Evolutionary conservation across 805 yeast species (phyloP), one percentile per base, ranked within the genome.

Genomic region (Lipomyces sp.): DNA sequence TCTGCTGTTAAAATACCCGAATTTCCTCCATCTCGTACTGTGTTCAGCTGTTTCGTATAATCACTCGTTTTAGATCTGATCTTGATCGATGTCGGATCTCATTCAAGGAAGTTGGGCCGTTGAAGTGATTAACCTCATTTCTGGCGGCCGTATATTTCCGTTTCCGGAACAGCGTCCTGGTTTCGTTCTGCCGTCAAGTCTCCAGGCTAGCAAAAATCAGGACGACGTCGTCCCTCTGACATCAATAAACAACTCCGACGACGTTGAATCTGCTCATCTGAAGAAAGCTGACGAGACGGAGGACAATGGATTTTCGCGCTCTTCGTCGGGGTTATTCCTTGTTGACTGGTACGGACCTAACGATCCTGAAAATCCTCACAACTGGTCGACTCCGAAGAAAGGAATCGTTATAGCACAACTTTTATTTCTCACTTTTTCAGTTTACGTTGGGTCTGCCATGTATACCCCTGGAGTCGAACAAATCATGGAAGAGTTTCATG

Each of bases 371-470:
- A 49, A 77, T 56, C 86, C 87, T 0, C 61, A 66, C 18, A 79
- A 79, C 61, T 82, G 86, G 86, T 70, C 81, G 0, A 26, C 61
- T 0, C 40, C 51, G 32, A 68, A 72, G 44, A 79, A 76, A 59
- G 34, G 63, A 2, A 41, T 75, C 28, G 68, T 76, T 35, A 63
- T 74, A 3, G 7, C 63, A 1, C 69, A 73, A 55, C 68, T 78
- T 13, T 68, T 76, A 55, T 53, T 78, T n/a, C 63, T 78, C 43
- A 74, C 83, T 2, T 65, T 74, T 11, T 66, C 80, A 3, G 76
- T 78, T 0, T 80, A 81, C 51, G 75, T 78, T 71, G 81, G 80
- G 11, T 73, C 83, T 1, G 77, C 84, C 2, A 70, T 79, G 26
- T 73, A 75, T 53, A 72, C 83, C 0, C 83, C 84, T 0, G 78